Conservation (phyloP, 257 asterid species). For the Osmanthus fragrans region DNA sequence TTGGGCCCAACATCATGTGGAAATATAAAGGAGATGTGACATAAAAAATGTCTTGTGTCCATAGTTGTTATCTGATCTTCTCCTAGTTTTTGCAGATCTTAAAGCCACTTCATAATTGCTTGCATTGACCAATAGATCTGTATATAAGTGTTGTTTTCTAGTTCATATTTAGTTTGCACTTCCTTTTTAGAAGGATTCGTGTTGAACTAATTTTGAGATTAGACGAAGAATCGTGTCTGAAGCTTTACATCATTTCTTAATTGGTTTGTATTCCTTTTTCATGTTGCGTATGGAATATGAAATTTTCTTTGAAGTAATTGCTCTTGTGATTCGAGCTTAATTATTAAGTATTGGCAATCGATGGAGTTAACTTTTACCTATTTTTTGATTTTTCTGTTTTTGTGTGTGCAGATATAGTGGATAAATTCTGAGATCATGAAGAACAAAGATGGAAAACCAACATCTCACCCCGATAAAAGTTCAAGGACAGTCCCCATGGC, state of each 20-base stretch:
- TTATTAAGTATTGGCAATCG: not conserved
- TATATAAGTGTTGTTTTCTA: conserved; percentile 21
- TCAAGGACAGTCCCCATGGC: conserved; percentile 69
- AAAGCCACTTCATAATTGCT: conserved; percentile 32
- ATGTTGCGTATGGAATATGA: not conserved
- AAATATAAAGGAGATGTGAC: conserved; percentile 30
- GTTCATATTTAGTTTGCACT: conserved; percentile 4
- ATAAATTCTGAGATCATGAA: conserved; percentile 57
- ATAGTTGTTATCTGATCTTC: conserved; percentile 31
- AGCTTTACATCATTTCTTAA: not conserved
- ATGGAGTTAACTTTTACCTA: not conserved
- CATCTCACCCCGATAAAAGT: conserved; percentile 41
- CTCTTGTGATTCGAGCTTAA: not conserved
- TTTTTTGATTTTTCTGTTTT: not conserved
- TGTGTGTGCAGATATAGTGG: conserved; percentile 37
- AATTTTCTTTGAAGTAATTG: not conserved
- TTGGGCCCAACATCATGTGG: conserved; percentile 44
- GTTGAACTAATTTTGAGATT: not conserved
- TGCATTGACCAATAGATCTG: conserved; percentile 44
- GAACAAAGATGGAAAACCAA: conserved; percentile 81
- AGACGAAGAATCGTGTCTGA: not conserved
- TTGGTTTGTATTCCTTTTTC: not conserved
- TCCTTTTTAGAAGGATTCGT: not conserved
- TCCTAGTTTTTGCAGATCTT: conserved; percentile 23
- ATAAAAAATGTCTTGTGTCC: conserved; percentile 21